Base-by-base conservation (phyloP, 2,329 filamentous ascomycete genomes). In the Berkeleyomyces rouxiae region DNA sequence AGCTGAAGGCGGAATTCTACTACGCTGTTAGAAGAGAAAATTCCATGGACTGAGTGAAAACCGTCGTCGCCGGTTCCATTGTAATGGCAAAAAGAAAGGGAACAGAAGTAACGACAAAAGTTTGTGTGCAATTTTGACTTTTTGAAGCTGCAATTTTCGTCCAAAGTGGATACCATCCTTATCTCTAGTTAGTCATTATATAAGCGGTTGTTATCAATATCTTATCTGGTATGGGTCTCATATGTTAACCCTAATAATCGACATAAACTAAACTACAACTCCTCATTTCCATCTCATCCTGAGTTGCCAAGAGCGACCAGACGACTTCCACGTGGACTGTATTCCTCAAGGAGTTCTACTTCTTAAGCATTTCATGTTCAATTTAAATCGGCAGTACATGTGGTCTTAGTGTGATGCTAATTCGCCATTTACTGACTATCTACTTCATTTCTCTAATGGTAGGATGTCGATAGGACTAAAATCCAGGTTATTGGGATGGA, bases 91-190 rank as follows among this genome's bases (percentile, higher is more conserved):
- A 57, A 13, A 59, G 37, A 44, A 59, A 46, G 40, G 47, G 39
- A 13, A 47, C 11, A n/a, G 13, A 59, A 43, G 7, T 2, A 36
- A 16, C 23, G 23, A 10, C 0, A 9, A 58, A 33, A 59, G 37
- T 5, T 37, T 59, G 13, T 7, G 7, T 10, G 43, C 33, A 47
- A 59, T 46, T 46, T 37, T 11, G 58, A 10, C 51, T 55, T 59
- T 59, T 59, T 59, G 58, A 23, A 46, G 58, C 37, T 37, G 44
- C 16, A 42, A 59, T 59, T 59, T 59, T 59, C 44, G 37, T 59
- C 16, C 7, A 10, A 16, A 46, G 58, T 59, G 58, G 58, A 36
- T 36, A 46, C 33, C 39, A 9, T 4, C 11, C 10, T 4, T 36
- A n/a, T 37, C 39, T 37, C 33, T 7, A 23, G 51, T 37, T n/a